Evolutionary conservation across 495 filamentous ascomycete genomes (phyloP).

Genomic region (Hypoxylon cercidicola): DNA sequence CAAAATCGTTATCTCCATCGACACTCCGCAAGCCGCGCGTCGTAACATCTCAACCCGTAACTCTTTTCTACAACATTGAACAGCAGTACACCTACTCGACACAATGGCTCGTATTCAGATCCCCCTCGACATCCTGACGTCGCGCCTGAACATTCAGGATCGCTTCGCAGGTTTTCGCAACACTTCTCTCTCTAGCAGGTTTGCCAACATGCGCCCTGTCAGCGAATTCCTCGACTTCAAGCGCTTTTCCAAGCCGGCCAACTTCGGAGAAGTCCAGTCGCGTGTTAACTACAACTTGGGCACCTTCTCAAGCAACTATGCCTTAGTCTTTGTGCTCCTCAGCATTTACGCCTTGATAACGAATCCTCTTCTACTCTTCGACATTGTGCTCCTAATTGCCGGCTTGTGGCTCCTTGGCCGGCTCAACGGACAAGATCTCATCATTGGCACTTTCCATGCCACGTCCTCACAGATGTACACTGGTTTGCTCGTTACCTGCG

Average conservation of each 20-base stretch:
- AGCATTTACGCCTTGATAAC: constrained; percentile 94
- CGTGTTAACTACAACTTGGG: constrained; percentile 96
- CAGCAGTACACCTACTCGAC: constrained; percentile 11
- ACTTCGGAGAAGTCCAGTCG: constrained; percentile 91
- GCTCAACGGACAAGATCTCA: constrained; percentile 86
- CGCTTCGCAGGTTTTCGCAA: constrained; percentile 80
- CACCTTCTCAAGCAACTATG: constrained; percentile 99
- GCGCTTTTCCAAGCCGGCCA: constrained; percentile 89
- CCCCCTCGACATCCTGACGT: constrained; percentile 89
- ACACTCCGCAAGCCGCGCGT: no score
- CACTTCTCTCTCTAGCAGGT: constrained; percentile 79
- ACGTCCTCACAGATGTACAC: constrained; percentile 98
- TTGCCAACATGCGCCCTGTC: constrained; percentile 90
- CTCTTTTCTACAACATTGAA: constrained; percentile 8
- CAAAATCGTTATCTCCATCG: no score
- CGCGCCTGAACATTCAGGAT: constrained; percentile 81
- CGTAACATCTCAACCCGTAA: no score
- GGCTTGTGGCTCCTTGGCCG: constrained; percentile 92
- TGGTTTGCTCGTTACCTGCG: constrained; percentile 77
- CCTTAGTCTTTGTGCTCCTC: constrained; percentile 90
- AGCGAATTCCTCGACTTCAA: constrained; percentile 96
- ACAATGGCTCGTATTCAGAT: constrained; percentile 90
- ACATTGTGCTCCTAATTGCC: constrained; percentile 83
- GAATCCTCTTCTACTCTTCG: constrained; percentile 84
- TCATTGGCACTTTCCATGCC: constrained; percentile 80